Conservation (phyloP, 805 yeast genomes). For the Pichia eremophila region DNA sequence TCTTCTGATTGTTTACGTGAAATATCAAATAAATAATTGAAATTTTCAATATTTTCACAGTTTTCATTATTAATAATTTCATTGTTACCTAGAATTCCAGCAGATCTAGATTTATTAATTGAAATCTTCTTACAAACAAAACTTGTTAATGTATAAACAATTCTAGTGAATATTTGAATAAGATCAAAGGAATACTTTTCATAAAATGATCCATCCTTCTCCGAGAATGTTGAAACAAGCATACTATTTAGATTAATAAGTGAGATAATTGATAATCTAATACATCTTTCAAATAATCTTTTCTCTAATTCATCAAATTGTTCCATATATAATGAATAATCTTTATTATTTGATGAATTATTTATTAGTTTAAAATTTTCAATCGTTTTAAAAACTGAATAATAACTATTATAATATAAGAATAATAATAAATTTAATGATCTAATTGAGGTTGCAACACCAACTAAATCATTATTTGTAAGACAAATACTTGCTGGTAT, state of each 20-base stretch:
- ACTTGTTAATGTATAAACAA: slow-evolving; percentile 10
- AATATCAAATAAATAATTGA: slow-evolving; percentile 7
- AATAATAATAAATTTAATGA: slow-evolving; percentile 14
- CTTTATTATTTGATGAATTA: not conserved
- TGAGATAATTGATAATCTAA: slow-evolving; percentile 12
- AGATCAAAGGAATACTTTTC: slow-evolving; percentile 18
- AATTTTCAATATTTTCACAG: not conserved
- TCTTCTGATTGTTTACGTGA: slow-evolving; percentile 1
- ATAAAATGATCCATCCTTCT: slow-evolving; percentile 4
- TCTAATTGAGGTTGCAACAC: slow-evolving; percentile 5
- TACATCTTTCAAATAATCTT: slow-evolving; percentile 13
- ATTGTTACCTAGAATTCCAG: too few relatives aligned
- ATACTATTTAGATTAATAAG: slow-evolving; percentile 16
- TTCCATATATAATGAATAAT: slow-evolving; percentile 4
- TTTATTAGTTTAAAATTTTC: not conserved
- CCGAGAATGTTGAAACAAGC: slow-evolving; percentile 6
- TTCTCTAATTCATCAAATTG: slow-evolving; percentile 10
- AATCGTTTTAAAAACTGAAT: slow-evolving; percentile 2
- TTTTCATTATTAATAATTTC: not conserved
- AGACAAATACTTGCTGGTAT: slow-evolving; percentile 5
- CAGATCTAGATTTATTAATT: not conserved
- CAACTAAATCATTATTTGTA: slow-evolving; percentile 4
- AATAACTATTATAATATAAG: slow-evolving; percentile 14
- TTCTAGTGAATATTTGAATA: slow-evolving; percentile 15
- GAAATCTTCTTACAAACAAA: slow-evolving; percentile 10